These are phyloP conservation scores for Aegilops tauschii DNA, from an alignment of 176 grass and related monocot species.

Conservation along the genomic window DNA sequence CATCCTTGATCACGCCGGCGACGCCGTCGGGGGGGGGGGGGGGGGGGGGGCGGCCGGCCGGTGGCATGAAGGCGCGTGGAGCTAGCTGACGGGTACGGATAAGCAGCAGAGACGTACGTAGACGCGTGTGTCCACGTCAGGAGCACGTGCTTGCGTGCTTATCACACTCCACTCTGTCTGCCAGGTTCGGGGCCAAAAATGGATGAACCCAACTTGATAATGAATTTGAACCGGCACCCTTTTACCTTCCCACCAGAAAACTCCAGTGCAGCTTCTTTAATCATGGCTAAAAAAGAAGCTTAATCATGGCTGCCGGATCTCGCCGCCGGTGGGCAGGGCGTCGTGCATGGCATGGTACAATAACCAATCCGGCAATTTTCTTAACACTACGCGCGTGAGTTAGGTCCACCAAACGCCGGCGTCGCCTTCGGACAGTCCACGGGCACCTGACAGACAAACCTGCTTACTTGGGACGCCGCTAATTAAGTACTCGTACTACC, in stretches of 20 bases:
- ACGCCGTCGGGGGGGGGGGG: too few relatives aligned
- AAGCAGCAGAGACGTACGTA: not conserved
- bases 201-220: not conserved
- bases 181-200: not conserved
- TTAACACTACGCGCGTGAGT: too few relatives aligned
- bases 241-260: conserved; percentile 7
- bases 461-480: not conserved
- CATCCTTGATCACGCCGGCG: too few relatives aligned
- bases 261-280: too few relatives aligned
- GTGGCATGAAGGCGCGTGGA: not conserved
- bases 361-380: too few relatives aligned
- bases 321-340: not conserved
- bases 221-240: too few relatives aligned
- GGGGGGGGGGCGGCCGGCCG: too few relatives aligned
- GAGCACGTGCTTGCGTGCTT: not conserved
- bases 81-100: not conserved
- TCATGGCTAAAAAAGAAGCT: too few relatives aligned
- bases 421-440: not conserved
- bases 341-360: not conserved
- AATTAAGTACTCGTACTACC: not conserved
- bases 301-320: too few relatives aligned
- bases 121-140: not conserved
- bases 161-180: not conserved
- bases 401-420: conserved; percentile 33
- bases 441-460: not conserved